Percentiles rank a stretch among this genome's conserved stretches.
These are phyloP conservation scores for Primulina eburnea DNA, from an alignment of 257 asterid genomes.

Conservation along the genomic window DNA sequence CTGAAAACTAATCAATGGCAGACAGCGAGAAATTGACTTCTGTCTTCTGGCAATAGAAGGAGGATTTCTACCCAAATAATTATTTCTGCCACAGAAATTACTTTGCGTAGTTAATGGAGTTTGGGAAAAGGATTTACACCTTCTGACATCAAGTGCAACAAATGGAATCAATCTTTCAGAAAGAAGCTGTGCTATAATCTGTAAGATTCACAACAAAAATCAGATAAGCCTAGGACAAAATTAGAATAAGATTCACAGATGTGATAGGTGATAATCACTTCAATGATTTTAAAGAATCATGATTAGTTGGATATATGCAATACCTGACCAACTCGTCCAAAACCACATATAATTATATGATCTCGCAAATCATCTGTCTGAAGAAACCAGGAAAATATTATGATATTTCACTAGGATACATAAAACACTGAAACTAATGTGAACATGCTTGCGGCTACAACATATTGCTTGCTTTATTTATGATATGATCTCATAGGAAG, in stretches of 20 bases:
- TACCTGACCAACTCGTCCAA: constrained; percentile 99
- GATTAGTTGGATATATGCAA: background rate
- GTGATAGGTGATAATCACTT: constrained; percentile 2
- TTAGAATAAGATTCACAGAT: background rate
- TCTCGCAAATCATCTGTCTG: constrained; percentile 99
- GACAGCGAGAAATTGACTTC: background rate
- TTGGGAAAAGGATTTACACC: constrained; percentile 43
- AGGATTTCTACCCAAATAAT: background rate
- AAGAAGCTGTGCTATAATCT: constrained; percentile 99
- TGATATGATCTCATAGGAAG: background rate
- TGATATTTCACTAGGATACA: background rate
- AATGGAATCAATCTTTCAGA: constrained; percentile 97
- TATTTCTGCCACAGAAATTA: background rate
- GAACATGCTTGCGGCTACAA: background rate
- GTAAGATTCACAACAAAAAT: constrained; percentile 28
- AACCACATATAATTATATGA: constrained; percentile 95
- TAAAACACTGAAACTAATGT: background rate
- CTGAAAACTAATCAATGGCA: background rate
- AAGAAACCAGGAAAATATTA: constrained; percentile 17
- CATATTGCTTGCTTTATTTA: background rate
- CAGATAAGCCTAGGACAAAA: constrained; percentile 13
- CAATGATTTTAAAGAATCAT: no score
- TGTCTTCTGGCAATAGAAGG: background rate
- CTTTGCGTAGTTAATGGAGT: background rate
- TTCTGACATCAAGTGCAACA: constrained; percentile 99